phyloP scores from a whole-genome alignment of 345 rosid species.

The Arabis alpina region DNA sequence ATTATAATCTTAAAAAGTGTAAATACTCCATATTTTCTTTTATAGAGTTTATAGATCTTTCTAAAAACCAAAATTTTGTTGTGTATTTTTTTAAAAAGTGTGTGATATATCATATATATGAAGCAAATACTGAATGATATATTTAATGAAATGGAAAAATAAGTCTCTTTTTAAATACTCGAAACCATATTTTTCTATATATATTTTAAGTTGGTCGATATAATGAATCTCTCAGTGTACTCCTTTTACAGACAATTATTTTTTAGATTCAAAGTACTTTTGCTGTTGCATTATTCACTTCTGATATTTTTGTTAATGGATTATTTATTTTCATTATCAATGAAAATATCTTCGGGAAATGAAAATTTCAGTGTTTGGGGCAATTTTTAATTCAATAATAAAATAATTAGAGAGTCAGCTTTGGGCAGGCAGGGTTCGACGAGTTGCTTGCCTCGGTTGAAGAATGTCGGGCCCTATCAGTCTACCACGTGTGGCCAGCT shows the following conservation, averaged over 20 bases:
- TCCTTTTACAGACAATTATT: neutral
- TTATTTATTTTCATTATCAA: neutral
- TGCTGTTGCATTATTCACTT: neutral
- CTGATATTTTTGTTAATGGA: neutral
- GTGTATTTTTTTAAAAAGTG: too few species aligned
- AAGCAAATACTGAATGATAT: too few species aligned
- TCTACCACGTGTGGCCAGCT: conserved; percentile 37
- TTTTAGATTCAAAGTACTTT: neutral
- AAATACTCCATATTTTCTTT: too few species aligned
- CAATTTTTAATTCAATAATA: neutral
- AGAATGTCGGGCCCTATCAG: conserved; percentile 41
- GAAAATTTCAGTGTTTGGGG: neutral
- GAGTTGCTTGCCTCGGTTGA: conserved; percentile 37
- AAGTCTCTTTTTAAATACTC: too few species aligned
- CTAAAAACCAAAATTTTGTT: too few species aligned
- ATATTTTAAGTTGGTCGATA: too few species aligned
- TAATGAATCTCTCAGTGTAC: neutral
- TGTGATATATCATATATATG: too few species aligned
- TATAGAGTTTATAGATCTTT: too few species aligned
- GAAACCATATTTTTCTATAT: too few species aligned
- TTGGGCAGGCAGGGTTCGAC: conserved; percentile 39
- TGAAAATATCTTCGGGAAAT: neutral
- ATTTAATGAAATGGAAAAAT: too few species aligned
- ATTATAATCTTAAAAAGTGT: too few species aligned
- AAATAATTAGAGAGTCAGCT: conserved; percentile 22